A percentile compares a stretch with the other conserved stretches of the same genome.
Evolutionary conservation across 176 grass and related monocot species (phyloP).

Genomic region (Juncus inflexus): DNA sequence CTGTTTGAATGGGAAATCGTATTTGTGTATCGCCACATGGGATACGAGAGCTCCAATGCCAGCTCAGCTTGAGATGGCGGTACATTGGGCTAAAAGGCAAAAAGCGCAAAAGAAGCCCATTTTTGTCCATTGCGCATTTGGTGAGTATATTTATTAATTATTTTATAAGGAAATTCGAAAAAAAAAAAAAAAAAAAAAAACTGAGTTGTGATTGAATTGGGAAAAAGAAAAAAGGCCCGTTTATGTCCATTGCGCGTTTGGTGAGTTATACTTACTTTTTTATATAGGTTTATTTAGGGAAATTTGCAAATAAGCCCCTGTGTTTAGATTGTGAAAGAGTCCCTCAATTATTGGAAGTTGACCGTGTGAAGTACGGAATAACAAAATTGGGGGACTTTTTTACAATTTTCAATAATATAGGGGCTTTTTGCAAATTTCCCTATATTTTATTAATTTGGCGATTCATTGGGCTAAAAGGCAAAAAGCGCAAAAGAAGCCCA

Average conservation of each 20-base stretch:
- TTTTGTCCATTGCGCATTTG: slow-evolving; percentile 91
- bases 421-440: no score
- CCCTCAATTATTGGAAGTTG: no score
- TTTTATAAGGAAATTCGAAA: background rate
- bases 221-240: slow-evolving; percentile 60
- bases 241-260: slow-evolving; percentile 90
- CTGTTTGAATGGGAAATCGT: slow-evolving; percentile 44
- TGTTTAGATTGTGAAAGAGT: no score
- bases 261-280: slow-evolving; percentile 34
- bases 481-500: slow-evolving; percentile 51
- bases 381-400: no score
- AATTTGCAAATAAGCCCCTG: no score
- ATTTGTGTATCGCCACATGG: slow-evolving; percentile 77
- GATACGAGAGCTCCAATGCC: slow-evolving; percentile 76
- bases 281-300: background rate
- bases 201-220: background rate
- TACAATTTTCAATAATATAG: no score
- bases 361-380: no score
- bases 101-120: slow-evolving; percentile 58
- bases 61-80: slow-evolving; percentile 63
- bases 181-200: no score
- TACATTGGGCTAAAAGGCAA: slow-evolving; percentile 68
- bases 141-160: slow-evolving; percentile 36
- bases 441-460: no score
- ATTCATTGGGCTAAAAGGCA: slow-evolving; percentile 77